Evolutionary conservation across 2,329 filamentous ascomycete genomes (phyloP), one percentile per base, ranked within the genome.

Genomic region (Trichoderma endophyticum): DNA sequence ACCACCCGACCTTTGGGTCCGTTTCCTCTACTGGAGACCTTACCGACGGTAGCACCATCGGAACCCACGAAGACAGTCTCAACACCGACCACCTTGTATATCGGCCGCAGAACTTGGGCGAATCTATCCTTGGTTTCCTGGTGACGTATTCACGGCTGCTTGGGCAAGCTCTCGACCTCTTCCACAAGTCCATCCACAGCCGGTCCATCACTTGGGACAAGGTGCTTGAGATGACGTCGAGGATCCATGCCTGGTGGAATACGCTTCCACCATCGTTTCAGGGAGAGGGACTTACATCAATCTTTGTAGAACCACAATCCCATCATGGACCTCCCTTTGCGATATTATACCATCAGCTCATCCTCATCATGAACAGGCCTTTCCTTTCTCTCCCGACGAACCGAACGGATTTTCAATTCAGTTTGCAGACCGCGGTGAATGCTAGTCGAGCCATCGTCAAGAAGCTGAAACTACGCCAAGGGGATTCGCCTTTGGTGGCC

Each of bases 191-290:
- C 6, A 70, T 70, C 26, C 66, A 70, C 39, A 62, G 66, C 66
- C 66, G 66, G n/a, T 62, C 66, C 30, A 70, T 70, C n/a, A 70
- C 66, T 21, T 70, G 66, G 66, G 66, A 70, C 9, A 70, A 70
- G 39, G 66, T 70, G 28, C 39, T 70, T 11, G 66, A 70, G 66
- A 70, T 70, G 66, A 70, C 66, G 43, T 70, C 66, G n/a, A 70
- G n/a, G 30, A 70, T 70, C 5, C 66, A 70, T 15, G 66, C 66
- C 28, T 70, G 66, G 66, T 70, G 66, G 66, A 70, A 70, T 30
- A 70, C 66, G 57, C 66, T 70, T 28, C 66, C 66, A 18, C 66
- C 66, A 3, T 62, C 66, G 1, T 70, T 70, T 2, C 66, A 70
- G 15, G 66, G 66, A 34, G 66, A 70, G 24, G 66, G 66, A 1